Base-by-base conservation (phyloP, 371 early-diverging fungal genomes). In the Mucor velutinosus region DNA sequence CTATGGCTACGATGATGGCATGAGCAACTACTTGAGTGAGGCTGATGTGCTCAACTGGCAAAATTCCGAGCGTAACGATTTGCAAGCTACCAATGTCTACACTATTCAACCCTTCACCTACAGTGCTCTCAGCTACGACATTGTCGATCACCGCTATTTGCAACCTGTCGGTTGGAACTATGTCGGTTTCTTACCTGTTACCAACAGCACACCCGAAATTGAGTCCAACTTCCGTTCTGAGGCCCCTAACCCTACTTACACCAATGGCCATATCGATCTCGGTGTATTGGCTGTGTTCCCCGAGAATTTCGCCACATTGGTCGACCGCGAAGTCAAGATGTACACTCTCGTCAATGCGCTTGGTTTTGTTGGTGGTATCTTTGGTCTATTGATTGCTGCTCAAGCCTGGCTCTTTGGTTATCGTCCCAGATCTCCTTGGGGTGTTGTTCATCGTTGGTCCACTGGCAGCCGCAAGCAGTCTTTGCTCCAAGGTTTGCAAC, bases 381-480 rank as follows among this genome's bases (percentile, higher is more conserved):
- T 83, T 72, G 83, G 83, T 72, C 55, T 83, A 3, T 62, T 80
- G 30, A 45, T 83, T n/a, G 75, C 76, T 23, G 67, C 72, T 6
- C 83, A 83, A 62, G 66, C 79, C 12, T 83, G 83, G 83, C 61
- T 83, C n/a, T 83, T 83, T 60, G 83, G 83, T 62, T 79, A 73
- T 35, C 75, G 83, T 51, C 83, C 83, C 41, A 73, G 79, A 29
- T 79, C 79, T 8, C 83, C 83, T 27, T 83, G 83, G 83, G 83
- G 83, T 45, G 77, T 83, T 29, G 78, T 83, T 2, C 83, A 83
- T 32, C 74, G 83, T 51, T 83, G 83, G 83, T 79, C 81, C 23
- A 70, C 77, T 19, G 83, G 83, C 57, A 76, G 76, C 56, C 76
- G 79, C 71, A 78, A 76, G 53, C 77, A 74, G 7, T 83, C 83